A percentile compares a stretch with the other conserved stretches of the same genome.
Conservation (phyloP, 129 eudicot genomes). For the Pulicaria dysenterica region DNA sequence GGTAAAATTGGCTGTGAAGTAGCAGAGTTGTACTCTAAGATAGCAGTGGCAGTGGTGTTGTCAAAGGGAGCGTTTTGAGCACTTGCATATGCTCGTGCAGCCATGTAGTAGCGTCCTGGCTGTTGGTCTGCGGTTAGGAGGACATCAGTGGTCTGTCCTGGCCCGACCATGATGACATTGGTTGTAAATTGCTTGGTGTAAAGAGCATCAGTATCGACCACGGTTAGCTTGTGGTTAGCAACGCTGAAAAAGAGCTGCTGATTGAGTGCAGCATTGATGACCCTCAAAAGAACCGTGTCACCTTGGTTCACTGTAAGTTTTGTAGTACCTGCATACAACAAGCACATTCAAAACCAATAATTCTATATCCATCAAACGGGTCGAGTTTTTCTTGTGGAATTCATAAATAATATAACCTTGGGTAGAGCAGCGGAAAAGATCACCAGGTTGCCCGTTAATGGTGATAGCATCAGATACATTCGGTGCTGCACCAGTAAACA, state of each 20-base stretch:
- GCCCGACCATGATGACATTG: conserved; percentile 56
- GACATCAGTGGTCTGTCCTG: conserved; percentile 68
- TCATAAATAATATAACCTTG: conserved; percentile 37
- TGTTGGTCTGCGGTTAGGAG: conserved; percentile 54
- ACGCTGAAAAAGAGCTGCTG: conserved; percentile 65
- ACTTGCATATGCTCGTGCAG: conserved; percentile 55
- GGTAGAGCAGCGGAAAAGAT: conserved; percentile 58
- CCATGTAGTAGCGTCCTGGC: conserved; percentile 55
- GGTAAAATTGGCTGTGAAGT: conserved; percentile 46
- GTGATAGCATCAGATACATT: conserved; percentile 76
- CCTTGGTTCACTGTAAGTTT: conserved; percentile 50
- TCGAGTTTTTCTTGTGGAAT: neutral
- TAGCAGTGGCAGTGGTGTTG: conserved; percentile 64
- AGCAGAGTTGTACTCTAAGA: conserved; percentile 45
- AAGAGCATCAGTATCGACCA: conserved; percentile 56
- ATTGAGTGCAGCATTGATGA: conserved; percentile 67
- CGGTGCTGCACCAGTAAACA: conserved; percentile 68
- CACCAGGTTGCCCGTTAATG: conserved; percentile 82
- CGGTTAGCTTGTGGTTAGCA: conserved; percentile 62
- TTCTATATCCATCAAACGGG: neutral
- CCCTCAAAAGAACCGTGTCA: conserved; percentile 50
- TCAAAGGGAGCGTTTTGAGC: conserved; percentile 51
- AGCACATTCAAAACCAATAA: neutral
- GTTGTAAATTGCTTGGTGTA: conserved; percentile 58
- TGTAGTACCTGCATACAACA: conserved; percentile 37